Base-by-base conservation (phyloP, 2,329 filamentous ascomycete genomes). In the Westerdykella sp. region DNA sequence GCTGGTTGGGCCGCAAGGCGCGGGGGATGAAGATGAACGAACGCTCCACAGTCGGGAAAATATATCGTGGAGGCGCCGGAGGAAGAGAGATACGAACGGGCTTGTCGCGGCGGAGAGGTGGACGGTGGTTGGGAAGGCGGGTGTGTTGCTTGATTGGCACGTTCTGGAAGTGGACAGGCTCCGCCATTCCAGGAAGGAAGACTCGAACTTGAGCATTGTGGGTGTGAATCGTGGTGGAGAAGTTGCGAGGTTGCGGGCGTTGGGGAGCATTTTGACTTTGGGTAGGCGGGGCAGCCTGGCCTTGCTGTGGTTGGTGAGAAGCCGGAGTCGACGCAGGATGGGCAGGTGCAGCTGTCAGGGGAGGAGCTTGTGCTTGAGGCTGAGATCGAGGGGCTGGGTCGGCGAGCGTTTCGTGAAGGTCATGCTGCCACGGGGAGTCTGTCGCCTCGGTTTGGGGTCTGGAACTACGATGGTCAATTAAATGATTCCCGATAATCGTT, bases 21-120 rank as follows among this genome's bases (percentile, higher is more conserved):
- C 93, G 80, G 11, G 93, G 93, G 47, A 98, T 98, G 69, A 98
- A 98, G 57, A 96, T 95, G 67, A 98, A 98, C 0, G 93, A 97
- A 51, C 93, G 78, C 57, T 96, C 90, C 37, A 80, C 76, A 2
- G 89, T 85, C 5, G 93, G 93, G 68, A 93, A 95, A 47, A 96
- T 90, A 67, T 96, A 96, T 49, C 86, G 81, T 30, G 88, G 86
- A 11, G 81, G 74, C 50, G 85, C 78, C 22, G 85, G 77, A 2
- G 93, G 91, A 34, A 98, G 75, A 7, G 89, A 96, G 54, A 98
- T 87, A 40, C 93, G 84, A 34, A 97, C 93, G 6, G 93, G 93
- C 65, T 97, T 98, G 71, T 98, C 93, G 56, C 93, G 84, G 49
- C 93, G 85, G 39, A 98, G 78, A 40, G 93, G 93, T 15, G 93